phyloP scores from a whole-genome alignment of 192 early-diverging fungal species.

The Entophlyctis luteolus region DNA sequence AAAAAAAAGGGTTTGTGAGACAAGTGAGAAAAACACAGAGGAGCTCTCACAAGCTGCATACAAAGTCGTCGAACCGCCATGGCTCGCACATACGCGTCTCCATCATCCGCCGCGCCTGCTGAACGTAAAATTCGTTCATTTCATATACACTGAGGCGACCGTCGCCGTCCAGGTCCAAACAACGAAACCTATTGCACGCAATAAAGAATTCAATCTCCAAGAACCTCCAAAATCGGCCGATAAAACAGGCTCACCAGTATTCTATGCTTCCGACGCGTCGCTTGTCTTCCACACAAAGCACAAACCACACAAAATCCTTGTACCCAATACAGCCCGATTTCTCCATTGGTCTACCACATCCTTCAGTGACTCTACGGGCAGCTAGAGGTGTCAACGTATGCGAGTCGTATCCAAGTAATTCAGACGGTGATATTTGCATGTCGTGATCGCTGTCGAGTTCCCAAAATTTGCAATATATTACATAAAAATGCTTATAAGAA shows the following conservation, averaged over 20 bases:
- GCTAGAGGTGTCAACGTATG: constrained; percentile 64
- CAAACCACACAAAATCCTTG: constrained; percentile 81
- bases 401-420: constrained; percentile 71
- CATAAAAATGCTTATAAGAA: constrained; percentile 97
- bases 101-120: constrained; percentile 69
- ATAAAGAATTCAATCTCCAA: neutral
- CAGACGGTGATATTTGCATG: constrained; percentile 64
- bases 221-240: neutral
- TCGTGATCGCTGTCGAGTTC: constrained; percentile 88
- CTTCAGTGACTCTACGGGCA: constrained; percentile 70
- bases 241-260: constrained; percentile 57
- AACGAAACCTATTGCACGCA: constrained; percentile 60
- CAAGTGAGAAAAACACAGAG: neutral
- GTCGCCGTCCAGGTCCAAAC: constrained; percentile 87
- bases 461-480: constrained; percentile 97
- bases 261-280: constrained; percentile 57
- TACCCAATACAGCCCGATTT: constrained; percentile 43
- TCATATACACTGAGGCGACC: constrained; percentile 83
- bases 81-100: constrained; percentile 42
- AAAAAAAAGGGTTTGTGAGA: neutral
- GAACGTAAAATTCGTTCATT: constrained; percentile 77
- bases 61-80: constrained; percentile 56
- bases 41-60: constrained; percentile 50
- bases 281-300: constrained; percentile 81
- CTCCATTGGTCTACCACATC: constrained; percentile 54